phyloP scores from a whole-genome alignment of 2,329 filamentous ascomycete species.

The Aspergillus flavus region DNA sequence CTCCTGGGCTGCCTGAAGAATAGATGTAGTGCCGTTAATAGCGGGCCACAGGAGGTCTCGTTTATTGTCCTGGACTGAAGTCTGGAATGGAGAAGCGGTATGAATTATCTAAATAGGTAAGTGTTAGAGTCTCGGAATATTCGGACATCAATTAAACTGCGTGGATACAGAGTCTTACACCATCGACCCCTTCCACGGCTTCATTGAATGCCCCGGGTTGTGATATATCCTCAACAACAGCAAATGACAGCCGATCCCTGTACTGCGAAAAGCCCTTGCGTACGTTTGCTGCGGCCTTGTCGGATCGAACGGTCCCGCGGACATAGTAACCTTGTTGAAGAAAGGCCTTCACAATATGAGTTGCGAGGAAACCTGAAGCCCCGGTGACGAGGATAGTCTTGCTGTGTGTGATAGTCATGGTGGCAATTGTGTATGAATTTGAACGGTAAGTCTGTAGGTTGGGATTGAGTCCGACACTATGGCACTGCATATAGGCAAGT shows the following conservation, averaged over 20 bases:
- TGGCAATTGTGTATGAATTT: too few relatives aligned
- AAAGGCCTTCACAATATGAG: background rate
- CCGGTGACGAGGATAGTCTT: background rate
- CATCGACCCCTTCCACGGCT: background rate
- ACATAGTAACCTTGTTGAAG: background rate
- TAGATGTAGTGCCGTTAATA: background rate
- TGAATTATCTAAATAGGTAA: background rate
- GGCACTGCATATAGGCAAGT: too few relatives aligned
- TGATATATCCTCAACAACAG: background rate
- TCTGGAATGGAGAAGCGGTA: background rate
- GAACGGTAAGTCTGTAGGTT: too few relatives aligned
- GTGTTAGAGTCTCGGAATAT: too few relatives aligned
- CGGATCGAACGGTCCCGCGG: background rate
- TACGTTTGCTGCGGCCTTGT: background rate
- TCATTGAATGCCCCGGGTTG: background rate
- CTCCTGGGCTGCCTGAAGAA: background rate
- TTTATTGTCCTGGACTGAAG: background rate
- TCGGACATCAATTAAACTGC: too few relatives aligned
- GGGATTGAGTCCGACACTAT: too few relatives aligned
- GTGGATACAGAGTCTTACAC: background rate
- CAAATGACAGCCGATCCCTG: background rate
- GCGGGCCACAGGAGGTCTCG: conserved; percentile 7
- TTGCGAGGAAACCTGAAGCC: background rate
- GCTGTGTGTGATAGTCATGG: background rate
- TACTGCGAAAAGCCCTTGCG: background rate